A percentile compares a stretch with the other conserved stretches of the same genome.
These are phyloP conservation scores for Hansfordia pulvinata DNA, from an alignment of 2,329 filamentous ascomycete species.

Conservation along the genomic window DNA sequence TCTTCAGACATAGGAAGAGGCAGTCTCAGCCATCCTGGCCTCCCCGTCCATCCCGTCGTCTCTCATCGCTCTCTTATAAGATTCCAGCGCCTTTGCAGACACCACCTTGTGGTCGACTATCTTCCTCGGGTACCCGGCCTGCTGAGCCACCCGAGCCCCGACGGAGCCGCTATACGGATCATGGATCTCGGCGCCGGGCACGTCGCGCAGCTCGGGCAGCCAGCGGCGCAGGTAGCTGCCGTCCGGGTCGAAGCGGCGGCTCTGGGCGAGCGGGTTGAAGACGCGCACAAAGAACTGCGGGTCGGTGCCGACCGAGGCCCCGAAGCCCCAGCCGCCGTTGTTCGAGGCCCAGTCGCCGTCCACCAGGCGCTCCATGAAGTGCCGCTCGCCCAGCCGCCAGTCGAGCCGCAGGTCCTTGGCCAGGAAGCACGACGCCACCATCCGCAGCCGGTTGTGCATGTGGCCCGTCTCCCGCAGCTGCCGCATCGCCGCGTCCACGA, in stretches of 20 bases:
- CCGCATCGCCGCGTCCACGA: constrained; percentile 79
- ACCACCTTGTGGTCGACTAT: constrained; percentile 63
- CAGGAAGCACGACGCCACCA: constrained; percentile 73
- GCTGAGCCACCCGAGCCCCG: constrained; percentile 37
- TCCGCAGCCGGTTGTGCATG: constrained; percentile 78
- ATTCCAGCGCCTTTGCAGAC: constrained; percentile 51
- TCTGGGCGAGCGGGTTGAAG: constrained; percentile 76
- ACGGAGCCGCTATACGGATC: constrained; percentile 63
- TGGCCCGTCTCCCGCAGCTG: constrained; percentile 56
- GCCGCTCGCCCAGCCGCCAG: constrained; percentile 70
- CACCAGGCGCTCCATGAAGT: constrained; percentile 71
- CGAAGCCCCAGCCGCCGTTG: constrained; percentile 48
- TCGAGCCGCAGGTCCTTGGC: constrained; percentile 70
- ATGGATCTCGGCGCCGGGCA: constrained; percentile 60
- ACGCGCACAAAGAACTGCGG: constrained; percentile 85
- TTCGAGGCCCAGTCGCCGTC: constrained; percentile 74
- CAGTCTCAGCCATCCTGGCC: constrained; percentile 7
- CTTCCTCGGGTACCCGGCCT: constrained; percentile 57
- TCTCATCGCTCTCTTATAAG: constrained; percentile 52
- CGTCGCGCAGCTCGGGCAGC: constrained; percentile 57
- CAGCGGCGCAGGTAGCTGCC: constrained; percentile 74
- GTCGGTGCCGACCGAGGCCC: constrained; percentile 46
- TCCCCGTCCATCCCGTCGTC: constrained; percentile 1
- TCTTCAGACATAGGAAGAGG: too few species aligned
- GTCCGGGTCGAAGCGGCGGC: constrained; percentile 69